A percentile compares a stretch with the other conserved stretches of the same genome.
Conservation (phyloP, 2,329 filamentous ascomycete genomes). For the Fusarium miscanthi region DNA sequence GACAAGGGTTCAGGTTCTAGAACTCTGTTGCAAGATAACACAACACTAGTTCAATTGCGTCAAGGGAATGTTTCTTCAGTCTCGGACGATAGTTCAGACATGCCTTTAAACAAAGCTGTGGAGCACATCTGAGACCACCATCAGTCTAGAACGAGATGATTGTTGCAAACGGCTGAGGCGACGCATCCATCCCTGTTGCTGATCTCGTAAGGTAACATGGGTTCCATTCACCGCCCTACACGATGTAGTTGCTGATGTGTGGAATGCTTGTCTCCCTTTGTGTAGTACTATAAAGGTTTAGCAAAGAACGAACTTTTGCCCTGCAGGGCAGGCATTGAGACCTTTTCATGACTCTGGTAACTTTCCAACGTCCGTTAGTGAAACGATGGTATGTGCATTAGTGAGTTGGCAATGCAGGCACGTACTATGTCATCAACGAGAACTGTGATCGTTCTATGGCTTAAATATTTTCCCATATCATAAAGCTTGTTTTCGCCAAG, state of each 20-base stretch:
- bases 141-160: neutral
- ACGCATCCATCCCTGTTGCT: slow-evolving; percentile 9
- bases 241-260: too few species aligned
- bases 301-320: neutral
- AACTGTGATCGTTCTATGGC: neutral
- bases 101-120: neutral
- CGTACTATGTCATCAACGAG: neutral
- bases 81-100: neutral
- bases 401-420: neutral
- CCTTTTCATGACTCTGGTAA: neutral
- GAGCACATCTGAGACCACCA: neutral
- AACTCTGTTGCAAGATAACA: neutral
- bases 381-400: neutral
- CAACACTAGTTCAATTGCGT: neutral
- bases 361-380: slow-evolving; percentile 12
- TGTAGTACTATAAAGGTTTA: neutral
- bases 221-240: neutral
- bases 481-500: neutral
- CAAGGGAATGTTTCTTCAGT: neutral
- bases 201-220: neutral
- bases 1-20: neutral
- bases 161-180: neutral
- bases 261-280: neutral
- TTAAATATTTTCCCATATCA: neutral
- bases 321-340: neutral